Evolutionary conservation across 2,329 filamentous ascomycete genomes (phyloP).

Genomic region (Bertia moriformis): DNA sequence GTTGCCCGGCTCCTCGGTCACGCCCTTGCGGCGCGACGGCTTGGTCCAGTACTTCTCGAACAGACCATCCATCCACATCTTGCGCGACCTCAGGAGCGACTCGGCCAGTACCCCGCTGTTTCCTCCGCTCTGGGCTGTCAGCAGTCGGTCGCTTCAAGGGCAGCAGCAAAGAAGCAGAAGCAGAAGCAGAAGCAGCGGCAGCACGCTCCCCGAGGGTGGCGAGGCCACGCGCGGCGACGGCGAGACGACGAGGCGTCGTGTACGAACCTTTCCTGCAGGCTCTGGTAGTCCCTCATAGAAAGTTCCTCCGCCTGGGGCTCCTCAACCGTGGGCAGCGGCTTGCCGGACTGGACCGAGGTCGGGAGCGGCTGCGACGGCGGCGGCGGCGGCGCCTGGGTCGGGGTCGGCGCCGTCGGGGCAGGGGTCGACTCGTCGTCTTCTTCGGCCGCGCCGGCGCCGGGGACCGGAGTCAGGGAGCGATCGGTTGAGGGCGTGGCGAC

Average conservation of each 20-base stretch:
- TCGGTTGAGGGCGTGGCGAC: conserved; percentile 37
- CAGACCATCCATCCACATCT: conserved; percentile 59
- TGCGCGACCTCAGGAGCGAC: conserved; percentile 58
- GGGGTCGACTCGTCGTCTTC: conserved; percentile 15
- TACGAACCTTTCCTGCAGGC: conserved; percentile 54
- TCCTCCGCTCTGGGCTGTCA: too few species aligned
- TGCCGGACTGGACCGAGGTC: conserved; percentile 45
- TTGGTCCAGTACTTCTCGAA: conserved; percentile 71
- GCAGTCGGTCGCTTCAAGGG: too few species aligned
- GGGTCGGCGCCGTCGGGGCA: conserved; percentile 18
- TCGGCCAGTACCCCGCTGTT: conserved; percentile 59
- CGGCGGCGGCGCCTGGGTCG: conserved; percentile 10
- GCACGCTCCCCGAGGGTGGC: conserved; percentile 3
- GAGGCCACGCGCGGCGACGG: neutral
- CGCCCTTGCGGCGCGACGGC: conserved; percentile 53
- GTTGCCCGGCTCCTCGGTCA: conserved; percentile 50
- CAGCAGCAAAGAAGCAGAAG: conserved; percentile 7
- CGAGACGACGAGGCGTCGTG: too few species aligned
- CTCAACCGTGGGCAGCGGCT: conserved; percentile 58
- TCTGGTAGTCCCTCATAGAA: conserved; percentile 53
- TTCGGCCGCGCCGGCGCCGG: conserved; percentile 12
- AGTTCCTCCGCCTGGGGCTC: conserved; percentile 51
- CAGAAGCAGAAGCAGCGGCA: neutral
- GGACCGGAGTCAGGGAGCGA: conserved; percentile 29
- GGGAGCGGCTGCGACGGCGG: conserved; percentile 34